These are phyloP conservation scores for Letharia lupina DNA, from an alignment of 495 filamentous ascomycete genomes.

Conservation along the genomic window DNA sequence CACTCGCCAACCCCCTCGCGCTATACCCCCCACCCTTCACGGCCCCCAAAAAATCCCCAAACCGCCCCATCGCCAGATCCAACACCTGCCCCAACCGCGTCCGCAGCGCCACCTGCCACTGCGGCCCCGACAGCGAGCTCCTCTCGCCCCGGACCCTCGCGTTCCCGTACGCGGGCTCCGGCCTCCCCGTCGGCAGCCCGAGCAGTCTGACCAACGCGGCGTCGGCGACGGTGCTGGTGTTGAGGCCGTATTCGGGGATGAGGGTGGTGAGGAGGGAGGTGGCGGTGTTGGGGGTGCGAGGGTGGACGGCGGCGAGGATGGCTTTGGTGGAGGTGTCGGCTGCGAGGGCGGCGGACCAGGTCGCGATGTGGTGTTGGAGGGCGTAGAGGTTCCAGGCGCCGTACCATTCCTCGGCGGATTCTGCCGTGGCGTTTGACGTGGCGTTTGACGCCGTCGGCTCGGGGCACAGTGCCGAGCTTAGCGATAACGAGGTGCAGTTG, in stretches of 20 bases:
- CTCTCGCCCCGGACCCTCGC: neutral
- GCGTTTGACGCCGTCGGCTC: neutral
- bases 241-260: slow-evolving; percentile 37
- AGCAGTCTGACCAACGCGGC: slow-evolving; percentile 24
- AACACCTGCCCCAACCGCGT: neutral
- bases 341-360: slow-evolving; percentile 18
- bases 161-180: slow-evolving; percentile 7
- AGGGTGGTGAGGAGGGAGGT: slow-evolving; percentile 32
- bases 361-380: slow-evolving; percentile 14
- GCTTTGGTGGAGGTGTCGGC: slow-evolving; percentile 4
- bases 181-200: neutral
- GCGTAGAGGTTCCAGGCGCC: slow-evolving; percentile 16
- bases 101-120: slow-evolving; percentile 5
- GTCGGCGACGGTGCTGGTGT: slow-evolving; percentile 34
- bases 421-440: neutral
- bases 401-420: slow-evolving; percentile 10
- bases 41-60: neutral
- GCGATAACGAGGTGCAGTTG: slow-evolving; percentile 16
- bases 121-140: neutral
- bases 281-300: slow-evolving; percentile 11
- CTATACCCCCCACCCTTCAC: slow-evolving; percentile 13
- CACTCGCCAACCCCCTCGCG: slow-evolving; percentile 10
- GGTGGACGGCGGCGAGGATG: slow-evolving; percentile 8
- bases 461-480: slow-evolving; percentile 9
- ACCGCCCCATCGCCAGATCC: slow-evolving; percentile 8